A percentile compares a stretch with the other conserved stretches of the same genome.
Conservation (phyloP, 1,284 basidiomycete species). For the Ustanciosporium gigantosporum region DNA sequence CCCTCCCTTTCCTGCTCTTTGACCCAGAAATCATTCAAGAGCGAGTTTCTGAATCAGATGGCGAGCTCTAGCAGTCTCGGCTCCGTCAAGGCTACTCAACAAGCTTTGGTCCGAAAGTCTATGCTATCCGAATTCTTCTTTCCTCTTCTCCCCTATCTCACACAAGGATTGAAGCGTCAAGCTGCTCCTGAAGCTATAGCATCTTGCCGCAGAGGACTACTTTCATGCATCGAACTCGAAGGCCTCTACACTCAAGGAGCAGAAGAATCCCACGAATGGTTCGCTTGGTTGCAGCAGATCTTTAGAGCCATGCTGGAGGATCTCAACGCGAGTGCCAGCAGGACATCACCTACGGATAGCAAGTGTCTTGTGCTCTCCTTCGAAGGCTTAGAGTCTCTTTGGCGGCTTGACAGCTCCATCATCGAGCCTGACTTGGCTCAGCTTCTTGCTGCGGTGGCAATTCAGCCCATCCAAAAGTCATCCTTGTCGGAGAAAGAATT, state of each 20-base stretch:
- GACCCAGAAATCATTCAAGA: background rate
- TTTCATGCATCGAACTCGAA: constrained; percentile 21
- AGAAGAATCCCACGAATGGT: constrained; percentile 32
- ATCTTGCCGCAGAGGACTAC: constrained; percentile 16
- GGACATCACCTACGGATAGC: background rate
- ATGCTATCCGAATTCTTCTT: constrained; percentile 29
- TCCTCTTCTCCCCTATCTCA: constrained; percentile 17
- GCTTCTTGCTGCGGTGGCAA: constrained; percentile 17
- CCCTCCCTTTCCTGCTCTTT: background rate
- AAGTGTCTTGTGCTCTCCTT: constrained; percentile 10
- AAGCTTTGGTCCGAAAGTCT: constrained; percentile 24
- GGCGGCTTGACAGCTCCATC: constrained; percentile 28
- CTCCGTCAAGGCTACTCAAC: constrained; percentile 4
- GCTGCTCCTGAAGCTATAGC: too few species aligned
- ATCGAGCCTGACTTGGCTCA: constrained; percentile 15
- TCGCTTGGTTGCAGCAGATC: constrained; percentile 10
- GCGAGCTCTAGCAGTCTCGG: background rate
- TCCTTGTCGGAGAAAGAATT: constrained; percentile 12
- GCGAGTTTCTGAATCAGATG: background rate
- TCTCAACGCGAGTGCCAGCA: constrained; percentile 1
- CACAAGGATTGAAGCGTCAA: background rate
- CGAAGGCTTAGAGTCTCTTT: constrained; percentile 16
- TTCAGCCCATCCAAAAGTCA: constrained; percentile 6
- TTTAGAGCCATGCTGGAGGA: constrained; percentile 8
- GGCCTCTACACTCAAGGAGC: constrained; percentile 15